phyloP scores from a whole-genome alignment of 2,329 filamentous ascomycete species.

The Colletotrichum kahawae region DNA sequence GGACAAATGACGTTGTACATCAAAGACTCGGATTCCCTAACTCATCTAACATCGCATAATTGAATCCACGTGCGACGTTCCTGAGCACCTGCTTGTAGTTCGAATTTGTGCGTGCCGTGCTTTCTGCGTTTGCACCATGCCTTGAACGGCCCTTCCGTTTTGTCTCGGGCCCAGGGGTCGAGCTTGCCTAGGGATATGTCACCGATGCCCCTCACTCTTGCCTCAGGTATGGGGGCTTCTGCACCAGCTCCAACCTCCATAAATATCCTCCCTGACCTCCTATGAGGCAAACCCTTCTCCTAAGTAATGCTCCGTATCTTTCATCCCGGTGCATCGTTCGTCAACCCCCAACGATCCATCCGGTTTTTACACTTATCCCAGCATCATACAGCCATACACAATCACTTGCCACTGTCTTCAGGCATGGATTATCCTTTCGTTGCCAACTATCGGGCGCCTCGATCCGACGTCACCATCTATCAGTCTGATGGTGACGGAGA shows the following conservation, averaged over 20 bases:
- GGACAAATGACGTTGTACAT: conserved; percentile 46
- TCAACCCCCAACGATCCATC: not conserved
- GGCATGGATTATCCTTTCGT: conserved; percentile 27
- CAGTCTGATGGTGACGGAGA: conserved; percentile 10
- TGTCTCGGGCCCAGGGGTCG: not conserved
- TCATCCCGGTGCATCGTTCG: not conserved
- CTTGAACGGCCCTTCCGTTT: not conserved
- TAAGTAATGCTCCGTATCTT: conserved; percentile 7
- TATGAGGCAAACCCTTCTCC: conserved; percentile 13
- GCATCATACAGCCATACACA: not conserved
- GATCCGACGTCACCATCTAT: not conserved
- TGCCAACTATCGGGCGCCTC: conserved; percentile 13
- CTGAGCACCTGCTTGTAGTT: not conserved
- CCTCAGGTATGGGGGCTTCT: not conserved
- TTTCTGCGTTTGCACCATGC: not conserved
- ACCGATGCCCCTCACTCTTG: not conserved
- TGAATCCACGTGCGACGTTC: conserved; percentile 24
- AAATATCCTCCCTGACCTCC: conserved; percentile 13
- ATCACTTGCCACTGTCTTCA: not conserved
- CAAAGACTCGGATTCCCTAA: conserved; percentile 31
- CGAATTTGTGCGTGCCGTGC: not conserved
- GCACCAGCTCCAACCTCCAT: not conserved
- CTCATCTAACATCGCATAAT: conserved; percentile 24
- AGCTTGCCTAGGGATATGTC: not conserved
- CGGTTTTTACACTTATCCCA: not conserved